These are phyloP conservation scores for Phialophora expanda DNA, from an alignment of 2,329 filamentous ascomycete genomes.

Conservation along the genomic window DNA sequence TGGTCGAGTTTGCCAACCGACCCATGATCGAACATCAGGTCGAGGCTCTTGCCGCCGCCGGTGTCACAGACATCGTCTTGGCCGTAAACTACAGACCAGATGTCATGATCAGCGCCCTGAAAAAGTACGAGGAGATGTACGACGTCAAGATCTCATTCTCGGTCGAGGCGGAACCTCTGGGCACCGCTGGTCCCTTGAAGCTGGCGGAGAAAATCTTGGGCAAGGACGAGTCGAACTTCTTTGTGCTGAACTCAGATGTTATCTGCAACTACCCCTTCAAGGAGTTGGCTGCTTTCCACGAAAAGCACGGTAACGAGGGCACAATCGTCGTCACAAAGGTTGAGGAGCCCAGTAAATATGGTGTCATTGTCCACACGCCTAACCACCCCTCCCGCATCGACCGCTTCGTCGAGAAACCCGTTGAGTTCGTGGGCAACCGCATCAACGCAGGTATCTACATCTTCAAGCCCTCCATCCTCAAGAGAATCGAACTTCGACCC, in stretches of 20 bases:
- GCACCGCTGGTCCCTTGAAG: conserved; percentile 93
- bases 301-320: conserved; percentile 88
- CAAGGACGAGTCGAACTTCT: conserved; percentile 94
- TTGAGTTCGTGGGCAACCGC: conserved; percentile 97
- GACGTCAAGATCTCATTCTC: conserved; percentile 97
- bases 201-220: conserved; percentile 88
- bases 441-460: conserved; percentile 99
- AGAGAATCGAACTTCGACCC: conserved; percentile 91
- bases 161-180: conserved; percentile 91
- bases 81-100: conserved; percentile 99
- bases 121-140: conserved; percentile 93
- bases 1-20: conserved; percentile 98
- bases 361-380: conserved; percentile 96
- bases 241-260: conserved; percentile 97
- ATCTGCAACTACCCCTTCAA: conserved; percentile 98
- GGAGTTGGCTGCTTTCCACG: conserved; percentile 89
- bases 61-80: conserved; percentile 95
- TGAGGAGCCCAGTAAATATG: conserved; percentile 98
- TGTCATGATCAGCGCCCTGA: conserved; percentile 92
- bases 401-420: conserved; percentile 98
- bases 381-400: conserved; percentile 90
- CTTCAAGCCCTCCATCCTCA: conserved; percentile 86
- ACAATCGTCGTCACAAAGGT: conserved; percentile 99
- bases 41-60: conserved; percentile 87
- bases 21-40: conserved; percentile 99